Percentiles rank a stretch among this genome's conserved stretches.
Conservation (phyloP, 345 rosid species). For the Rhizophora apiculata region DNA sequence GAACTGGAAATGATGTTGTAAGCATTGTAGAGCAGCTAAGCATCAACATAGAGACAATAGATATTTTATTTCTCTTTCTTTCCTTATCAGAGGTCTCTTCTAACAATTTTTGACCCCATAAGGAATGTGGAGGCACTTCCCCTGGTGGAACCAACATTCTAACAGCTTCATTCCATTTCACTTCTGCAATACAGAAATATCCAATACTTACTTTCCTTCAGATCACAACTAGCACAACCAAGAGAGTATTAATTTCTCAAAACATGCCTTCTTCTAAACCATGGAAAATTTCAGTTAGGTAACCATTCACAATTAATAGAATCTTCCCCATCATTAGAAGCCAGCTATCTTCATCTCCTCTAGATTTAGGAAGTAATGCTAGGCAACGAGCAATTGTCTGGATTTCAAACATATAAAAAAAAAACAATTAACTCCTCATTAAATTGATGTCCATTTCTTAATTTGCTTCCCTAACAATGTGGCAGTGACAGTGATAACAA, state of each 20-base stretch:
- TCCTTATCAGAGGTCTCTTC: conserved; percentile 36
- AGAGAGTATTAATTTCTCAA: conserved; percentile 6
- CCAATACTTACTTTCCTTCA: conserved; percentile 6
- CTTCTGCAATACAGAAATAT: conserved; percentile 40
- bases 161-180: conserved; percentile 52
- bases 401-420: conserved; percentile 17
- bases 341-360: conserved; percentile 82
- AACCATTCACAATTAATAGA: conserved; percentile 50
- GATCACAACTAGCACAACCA: conserved; percentile 10
- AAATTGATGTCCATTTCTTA: conserved; percentile 7
- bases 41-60: conserved; percentile 53
- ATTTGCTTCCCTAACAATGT: conserved; percentile 15
- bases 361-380: conserved; percentile 79
- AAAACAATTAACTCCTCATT: conserved; percentile 15
- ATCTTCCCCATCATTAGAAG: conserved; percentile 64
- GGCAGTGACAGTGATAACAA: neutral
- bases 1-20: conserved; percentile 57
- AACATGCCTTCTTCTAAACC: conserved; percentile 79
- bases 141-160: conserved; percentile 69
- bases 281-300: conserved; percentile 62
- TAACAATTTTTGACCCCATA: conserved; percentile 50
- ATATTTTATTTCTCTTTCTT: conserved; percentile 46
- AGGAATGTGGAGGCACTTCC: conserved; percentile 56
- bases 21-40: conserved; percentile 65
- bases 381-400: conserved; percentile 79